Evolutionary conservation across 768 basidiomycete genomes (phyloP).

Genomic region (Podaxis carcinomalis): DNA sequence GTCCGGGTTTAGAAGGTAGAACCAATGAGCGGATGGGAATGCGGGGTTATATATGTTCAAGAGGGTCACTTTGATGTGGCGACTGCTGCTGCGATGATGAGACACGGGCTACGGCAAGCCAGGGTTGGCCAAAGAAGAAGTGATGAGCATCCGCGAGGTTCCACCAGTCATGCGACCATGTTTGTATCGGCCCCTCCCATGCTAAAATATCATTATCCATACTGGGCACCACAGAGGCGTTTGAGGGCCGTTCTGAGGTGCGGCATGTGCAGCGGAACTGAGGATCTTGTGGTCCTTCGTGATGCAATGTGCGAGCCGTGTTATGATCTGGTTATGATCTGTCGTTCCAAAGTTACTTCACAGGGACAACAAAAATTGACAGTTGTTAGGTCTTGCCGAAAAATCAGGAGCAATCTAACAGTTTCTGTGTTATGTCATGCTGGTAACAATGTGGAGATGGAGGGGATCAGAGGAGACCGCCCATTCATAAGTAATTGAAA

Average conservation of each 20-base stretch:
- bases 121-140: neutral
- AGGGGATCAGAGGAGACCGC: too few relatives aligned
- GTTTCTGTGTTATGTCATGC: neutral
- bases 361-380: neutral
- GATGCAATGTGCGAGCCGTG: too few relatives aligned
- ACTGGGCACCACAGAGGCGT: neutral
- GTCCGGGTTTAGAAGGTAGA: neutral
- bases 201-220: conserved; percentile 1
- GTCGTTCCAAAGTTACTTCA: neutral
- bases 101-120: neutral
- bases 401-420: neutral
- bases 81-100: neutral
- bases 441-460: neutral
- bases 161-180: neutral
- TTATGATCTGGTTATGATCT: too few relatives aligned
- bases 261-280: neutral
- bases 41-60: neutral
- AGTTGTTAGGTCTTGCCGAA: neutral
- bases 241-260: neutral
- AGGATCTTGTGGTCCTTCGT: neutral
- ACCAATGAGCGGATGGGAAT: neutral
- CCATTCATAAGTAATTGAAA: neutral
- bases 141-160: neutral
- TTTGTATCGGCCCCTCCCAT: neutral
- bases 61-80: neutral